Conservation (phyloP, 2,329 filamentous ascomycete species). For the Hymenoscyphus repandus region DNA sequence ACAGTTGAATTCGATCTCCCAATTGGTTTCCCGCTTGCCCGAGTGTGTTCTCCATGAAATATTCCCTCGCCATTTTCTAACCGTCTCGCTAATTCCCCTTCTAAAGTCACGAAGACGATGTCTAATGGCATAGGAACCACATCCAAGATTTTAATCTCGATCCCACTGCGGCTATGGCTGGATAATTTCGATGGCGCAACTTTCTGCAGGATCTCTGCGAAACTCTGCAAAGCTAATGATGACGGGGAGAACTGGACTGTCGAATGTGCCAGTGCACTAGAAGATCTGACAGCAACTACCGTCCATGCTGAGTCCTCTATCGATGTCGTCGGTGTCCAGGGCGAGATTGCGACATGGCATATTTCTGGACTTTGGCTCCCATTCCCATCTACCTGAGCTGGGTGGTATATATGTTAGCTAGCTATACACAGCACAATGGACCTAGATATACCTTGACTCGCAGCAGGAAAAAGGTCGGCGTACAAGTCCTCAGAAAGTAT, state of each 20-base stretch:
- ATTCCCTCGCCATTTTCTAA: slow-evolving; percentile 78
- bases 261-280: slow-evolving; percentile 62
- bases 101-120: slow-evolving; percentile 79
- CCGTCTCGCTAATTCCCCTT: slow-evolving; percentile 72
- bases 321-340: slow-evolving; percentile 58
- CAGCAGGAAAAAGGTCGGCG: slow-evolving; percentile 68
- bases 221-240: slow-evolving; percentile 71
- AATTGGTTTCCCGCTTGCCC: slow-evolving; percentile 36
- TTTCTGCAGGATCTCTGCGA: slow-evolving; percentile 67
- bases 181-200: slow-evolving; percentile 71
- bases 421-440: not conserved
- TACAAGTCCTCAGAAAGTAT: slow-evolving; percentile 84
- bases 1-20: slow-evolving; percentile 29
- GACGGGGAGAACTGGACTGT: slow-evolving; percentile 74
- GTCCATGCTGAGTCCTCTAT: slow-evolving; percentile 71
- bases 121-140: slow-evolving; percentile 76
- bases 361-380: slow-evolving; percentile 35
- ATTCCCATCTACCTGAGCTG: slow-evolving; percentile 22
- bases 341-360: slow-evolving; percentile 66
- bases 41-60: slow-evolving; percentile 64
- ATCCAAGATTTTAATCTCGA: slow-evolving; percentile 80
- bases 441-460: slow-evolving; percentile 40
- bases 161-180: slow-evolving; percentile 66
- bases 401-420: not conserved
- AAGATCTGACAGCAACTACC: slow-evolving; percentile 67